Conservation (phyloP, 148 eudicot species). For the Camellia sinensis region DNA sequence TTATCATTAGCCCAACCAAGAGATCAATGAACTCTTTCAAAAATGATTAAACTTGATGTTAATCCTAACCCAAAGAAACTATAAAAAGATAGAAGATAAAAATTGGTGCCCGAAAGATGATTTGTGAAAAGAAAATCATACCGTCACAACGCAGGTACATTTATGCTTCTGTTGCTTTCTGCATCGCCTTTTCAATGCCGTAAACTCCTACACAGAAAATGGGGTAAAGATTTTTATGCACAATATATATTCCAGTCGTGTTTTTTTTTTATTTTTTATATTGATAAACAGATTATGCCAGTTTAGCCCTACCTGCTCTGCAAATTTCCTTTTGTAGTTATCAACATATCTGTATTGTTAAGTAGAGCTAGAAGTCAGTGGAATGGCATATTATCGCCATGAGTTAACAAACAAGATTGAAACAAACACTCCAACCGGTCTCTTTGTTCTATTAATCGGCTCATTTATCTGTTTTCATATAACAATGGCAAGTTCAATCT, state of each 20-base stretch:
- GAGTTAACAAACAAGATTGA: background rate
- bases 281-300: conserved; percentile 4
- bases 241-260: background rate
- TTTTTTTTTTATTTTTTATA: background rate
- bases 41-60: background rate
- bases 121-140: conserved; percentile 24
- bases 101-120: background rate
- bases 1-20: too few relatives aligned
- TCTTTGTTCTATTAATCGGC: too few relatives aligned
- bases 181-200: conserved; percentile 58
- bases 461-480: background rate
- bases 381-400: background rate
- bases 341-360: conserved; percentile 48
- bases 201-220: conserved; percentile 43
- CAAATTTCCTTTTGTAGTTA: conserved; percentile 63
- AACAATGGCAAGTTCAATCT: background rate
- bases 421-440: background rate
- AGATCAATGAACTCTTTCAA: background rate
- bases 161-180: conserved; percentile 40
- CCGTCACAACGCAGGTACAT: conserved; percentile 62
- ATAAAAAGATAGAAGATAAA: background rate
- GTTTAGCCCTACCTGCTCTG: conserved; percentile 58
- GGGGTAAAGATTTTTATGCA: background rate
- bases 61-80: background rate
- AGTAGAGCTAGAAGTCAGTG: conserved; percentile 16